Percentiles rank a stretch among this genome's conserved stretches.
Evolutionary conservation across 2,329 filamentous ascomycete species (phyloP).

Genomic region (Elsinoe arachidis): DNA sequence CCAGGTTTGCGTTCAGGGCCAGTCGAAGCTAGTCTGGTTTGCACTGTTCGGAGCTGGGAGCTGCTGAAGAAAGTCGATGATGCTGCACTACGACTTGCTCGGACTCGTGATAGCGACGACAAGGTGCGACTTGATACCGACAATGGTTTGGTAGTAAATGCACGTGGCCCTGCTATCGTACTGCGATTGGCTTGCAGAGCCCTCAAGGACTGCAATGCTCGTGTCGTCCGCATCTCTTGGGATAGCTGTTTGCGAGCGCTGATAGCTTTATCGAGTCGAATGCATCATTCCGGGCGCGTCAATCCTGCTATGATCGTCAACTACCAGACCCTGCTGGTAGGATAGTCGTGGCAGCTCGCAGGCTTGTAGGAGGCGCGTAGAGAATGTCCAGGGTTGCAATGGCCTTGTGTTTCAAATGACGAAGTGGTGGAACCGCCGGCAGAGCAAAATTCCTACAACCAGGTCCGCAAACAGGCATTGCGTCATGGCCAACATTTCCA

Average conservation of each 20-base stretch:
- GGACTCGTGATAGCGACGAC: background rate
- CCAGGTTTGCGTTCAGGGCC: background rate
- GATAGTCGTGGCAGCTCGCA: too few relatives aligned
- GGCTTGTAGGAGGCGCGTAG: background rate
- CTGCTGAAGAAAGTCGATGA: background rate
- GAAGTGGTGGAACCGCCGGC: background rate
- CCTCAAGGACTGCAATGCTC: background rate
- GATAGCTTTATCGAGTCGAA: background rate
- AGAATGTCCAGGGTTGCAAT: background rate
- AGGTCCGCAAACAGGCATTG: background rate
- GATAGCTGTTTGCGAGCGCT: background rate
- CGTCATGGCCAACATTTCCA: background rate
- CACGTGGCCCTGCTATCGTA: background rate
- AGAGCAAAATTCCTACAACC: background rate
- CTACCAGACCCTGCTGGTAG: background rate
- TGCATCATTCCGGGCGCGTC: background rate
- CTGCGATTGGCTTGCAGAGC: background rate
- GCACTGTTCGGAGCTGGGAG: background rate
- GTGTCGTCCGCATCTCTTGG: background rate
- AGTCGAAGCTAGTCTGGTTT: constrained; percentile 8
- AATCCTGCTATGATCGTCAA: background rate
- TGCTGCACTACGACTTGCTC: background rate
- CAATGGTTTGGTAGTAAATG: background rate
- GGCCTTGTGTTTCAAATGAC: background rate
- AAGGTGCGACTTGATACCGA: background rate